Percentiles rank a stretch among this genome's conserved stretches.
Conservation (phyloP, 225 moss, liverwort and hornwort genomes). For the Sphagnum tenellum region DNA sequence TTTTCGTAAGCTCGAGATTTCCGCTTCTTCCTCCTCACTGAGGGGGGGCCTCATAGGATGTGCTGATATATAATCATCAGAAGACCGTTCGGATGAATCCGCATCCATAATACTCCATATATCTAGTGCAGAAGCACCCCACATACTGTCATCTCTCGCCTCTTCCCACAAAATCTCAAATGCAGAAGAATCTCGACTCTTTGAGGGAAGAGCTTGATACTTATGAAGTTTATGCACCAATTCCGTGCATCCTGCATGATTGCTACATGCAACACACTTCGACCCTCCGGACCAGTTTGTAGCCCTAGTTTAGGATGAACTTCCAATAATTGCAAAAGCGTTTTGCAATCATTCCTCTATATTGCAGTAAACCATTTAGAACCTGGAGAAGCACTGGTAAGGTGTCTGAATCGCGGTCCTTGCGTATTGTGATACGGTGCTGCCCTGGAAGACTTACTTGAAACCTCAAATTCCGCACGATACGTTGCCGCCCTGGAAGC, state of each 20-base stretch:
- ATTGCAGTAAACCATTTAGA: constrained; percentile 6
- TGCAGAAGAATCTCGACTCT: neutral
- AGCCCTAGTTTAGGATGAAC: neutral
- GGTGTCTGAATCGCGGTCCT: no score
- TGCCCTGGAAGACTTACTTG: no score
- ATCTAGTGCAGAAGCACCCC: constrained; percentile 16
- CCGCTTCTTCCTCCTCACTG: neutral
- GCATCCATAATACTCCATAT: constrained; percentile 19
- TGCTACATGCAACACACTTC: constrained; percentile 26
- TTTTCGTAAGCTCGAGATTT: neutral
- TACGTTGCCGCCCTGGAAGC: no score
- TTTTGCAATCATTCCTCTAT: neutral
- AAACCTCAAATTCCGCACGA: no score
- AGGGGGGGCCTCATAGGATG: neutral
- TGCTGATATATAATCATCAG: neutral
- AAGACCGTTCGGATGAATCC: constrained; percentile 7
- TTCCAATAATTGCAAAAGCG: constrained; percentile 4
- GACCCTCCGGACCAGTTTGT: constrained; percentile 5
- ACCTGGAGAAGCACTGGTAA: neutral
- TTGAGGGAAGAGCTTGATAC: no score
- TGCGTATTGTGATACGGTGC: no score
- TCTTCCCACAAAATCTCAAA: constrained; percentile 2
- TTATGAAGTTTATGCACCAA: constrained; percentile 1
- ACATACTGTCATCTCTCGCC: constrained; percentile 17
- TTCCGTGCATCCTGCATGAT: constrained; percentile 20